These are phyloP conservation scores for Herpotrichia juniperi DNA, from an alignment of 2,329 filamentous ascomycete species.

Conservation along the genomic window DNA sequence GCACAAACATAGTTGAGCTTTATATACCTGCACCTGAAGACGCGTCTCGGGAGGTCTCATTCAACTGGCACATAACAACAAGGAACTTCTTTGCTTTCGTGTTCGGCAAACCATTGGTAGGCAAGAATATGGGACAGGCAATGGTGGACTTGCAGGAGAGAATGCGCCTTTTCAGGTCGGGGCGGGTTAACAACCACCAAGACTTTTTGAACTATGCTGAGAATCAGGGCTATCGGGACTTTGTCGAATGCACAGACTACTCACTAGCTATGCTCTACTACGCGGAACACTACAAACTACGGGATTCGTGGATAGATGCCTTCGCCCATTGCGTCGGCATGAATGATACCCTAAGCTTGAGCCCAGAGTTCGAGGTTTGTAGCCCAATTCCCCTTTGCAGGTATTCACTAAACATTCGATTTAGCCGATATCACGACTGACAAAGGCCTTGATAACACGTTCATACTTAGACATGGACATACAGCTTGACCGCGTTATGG, in stretches of 20 bases:
- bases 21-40: constrained; percentile 71
- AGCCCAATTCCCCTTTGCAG: background rate
- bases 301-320: constrained; percentile 72
- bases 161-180: constrained; percentile 66
- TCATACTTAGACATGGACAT: constrained; percentile 69
- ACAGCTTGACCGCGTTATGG: constrained; percentile 63
- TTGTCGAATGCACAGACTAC: constrained; percentile 70
- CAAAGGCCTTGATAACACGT: constrained; percentile 69
- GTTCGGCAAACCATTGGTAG: constrained; percentile 69
- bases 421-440: constrained; percentile 53
- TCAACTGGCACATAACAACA: constrained; percentile 69
- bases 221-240: constrained; percentile 71
- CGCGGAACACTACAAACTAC: constrained; percentile 68
- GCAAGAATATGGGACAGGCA: constrained; percentile 67
- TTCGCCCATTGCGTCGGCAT: constrained; percentile 82
- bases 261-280: constrained; percentile 71
- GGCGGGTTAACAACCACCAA: constrained; percentile 60
- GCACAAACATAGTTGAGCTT: constrained; percentile 57
- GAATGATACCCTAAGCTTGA: constrained; percentile 64
- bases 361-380: constrained; percentile 67
- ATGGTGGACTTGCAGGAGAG: constrained; percentile 69
- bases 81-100: constrained; percentile 80
- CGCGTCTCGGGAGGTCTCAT: constrained; percentile 60
- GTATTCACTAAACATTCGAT: background rate
- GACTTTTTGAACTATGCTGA: constrained; percentile 72